These are phyloP conservation scores for Pyricularia sp. DNA, from an alignment of 2,329 filamentous ascomycete genomes.

Conservation along the genomic window DNA sequence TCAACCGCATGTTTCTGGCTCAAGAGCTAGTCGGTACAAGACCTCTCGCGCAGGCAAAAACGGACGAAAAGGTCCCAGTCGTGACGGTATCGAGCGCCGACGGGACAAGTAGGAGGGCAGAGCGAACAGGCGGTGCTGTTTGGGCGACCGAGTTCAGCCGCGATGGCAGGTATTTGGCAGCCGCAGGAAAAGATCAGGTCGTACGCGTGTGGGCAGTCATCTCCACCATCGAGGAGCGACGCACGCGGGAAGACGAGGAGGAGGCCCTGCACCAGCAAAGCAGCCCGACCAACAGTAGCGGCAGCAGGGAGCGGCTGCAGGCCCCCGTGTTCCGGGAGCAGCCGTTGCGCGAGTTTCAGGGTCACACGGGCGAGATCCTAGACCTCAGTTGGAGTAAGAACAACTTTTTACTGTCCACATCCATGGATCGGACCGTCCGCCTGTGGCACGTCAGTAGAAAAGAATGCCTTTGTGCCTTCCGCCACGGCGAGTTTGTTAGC, in stretches of 20 bases:
- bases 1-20: constrained; percentile 81
- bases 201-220: constrained; percentile 87
- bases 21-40: constrained; percentile 70
- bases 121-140: constrained; percentile 53
- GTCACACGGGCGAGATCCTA: constrained; percentile 77
- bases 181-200: constrained; percentile 80
- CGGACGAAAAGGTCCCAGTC: constrained; percentile 11
- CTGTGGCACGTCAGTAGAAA: constrained; percentile 82
- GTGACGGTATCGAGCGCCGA: constrained; percentile 18
- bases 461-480: constrained; percentile 88
- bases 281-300: constrained; percentile 7
- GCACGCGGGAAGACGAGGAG: constrained; percentile 63
- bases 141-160: constrained; percentile 92
- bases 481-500: constrained; percentile 90
- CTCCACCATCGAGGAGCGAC: constrained; percentile 69
- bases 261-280: constrained; percentile 17
- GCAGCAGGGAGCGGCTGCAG: constrained; percentile 57
- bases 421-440: constrained; percentile 95
- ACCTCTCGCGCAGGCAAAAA: constrained; percentile 18
- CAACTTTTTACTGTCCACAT: constrained; percentile 89
- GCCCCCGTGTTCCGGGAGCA: constrained; percentile 83
- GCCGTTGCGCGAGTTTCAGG: constrained; percentile 69
- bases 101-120: constrained; percentile 28
- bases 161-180: constrained; percentile 83
- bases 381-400: constrained; percentile 99